These are phyloP conservation scores for Apiospora rasikravindrae DNA, from an alignment of 2,329 filamentous ascomycete genomes.

Conservation along the genomic window DNA sequence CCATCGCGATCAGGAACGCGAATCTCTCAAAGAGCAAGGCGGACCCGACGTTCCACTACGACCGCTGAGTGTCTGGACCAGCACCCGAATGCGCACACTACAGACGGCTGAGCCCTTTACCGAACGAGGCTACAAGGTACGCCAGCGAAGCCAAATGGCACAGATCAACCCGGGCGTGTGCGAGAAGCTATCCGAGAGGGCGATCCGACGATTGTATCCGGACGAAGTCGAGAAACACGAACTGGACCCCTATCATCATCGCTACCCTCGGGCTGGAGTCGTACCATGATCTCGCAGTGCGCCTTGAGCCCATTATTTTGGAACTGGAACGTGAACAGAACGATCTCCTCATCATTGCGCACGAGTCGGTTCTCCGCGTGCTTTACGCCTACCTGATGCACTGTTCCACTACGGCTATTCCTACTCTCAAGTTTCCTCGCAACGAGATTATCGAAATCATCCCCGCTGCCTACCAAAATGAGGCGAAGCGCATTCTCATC, in stretches of 20 bases:
- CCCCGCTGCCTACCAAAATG: conserved; percentile 95
- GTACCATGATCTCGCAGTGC: conserved; percentile 97
- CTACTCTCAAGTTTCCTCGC: conserved; percentile 88
- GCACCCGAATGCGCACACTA: conserved; percentile 85
- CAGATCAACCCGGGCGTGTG: conserved; percentile 96
- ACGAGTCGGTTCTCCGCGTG: conserved; percentile 96
- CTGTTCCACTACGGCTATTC: conserved; percentile 93
- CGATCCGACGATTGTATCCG: conserved; percentile 81
- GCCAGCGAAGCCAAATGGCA: conserved; percentile 94
- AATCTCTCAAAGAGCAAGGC: conserved; percentile 69
- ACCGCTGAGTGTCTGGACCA: conserved; percentile 91
- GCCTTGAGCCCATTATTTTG: conserved; percentile 95
- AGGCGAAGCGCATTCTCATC: conserved; percentile 89
- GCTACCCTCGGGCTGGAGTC: conserved; percentile 97
- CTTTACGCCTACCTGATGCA: conserved; percentile 99
- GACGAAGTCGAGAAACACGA: conserved; percentile 94
- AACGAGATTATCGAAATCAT: conserved; percentile 99
- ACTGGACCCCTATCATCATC: conserved; percentile 93
- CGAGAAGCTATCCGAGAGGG: conserved; percentile 86
- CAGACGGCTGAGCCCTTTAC: conserved; percentile 87
- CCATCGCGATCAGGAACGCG: conserved; percentile 82
- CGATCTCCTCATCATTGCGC: conserved; percentile 96
- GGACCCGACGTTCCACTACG: conserved; percentile 73
- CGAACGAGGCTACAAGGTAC: conserved; percentile 80
- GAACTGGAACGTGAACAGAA: conserved; percentile 97